phyloP scores from a whole-genome alignment of 306 rosid species.

The Chamaecrista fasciculata region DNA sequence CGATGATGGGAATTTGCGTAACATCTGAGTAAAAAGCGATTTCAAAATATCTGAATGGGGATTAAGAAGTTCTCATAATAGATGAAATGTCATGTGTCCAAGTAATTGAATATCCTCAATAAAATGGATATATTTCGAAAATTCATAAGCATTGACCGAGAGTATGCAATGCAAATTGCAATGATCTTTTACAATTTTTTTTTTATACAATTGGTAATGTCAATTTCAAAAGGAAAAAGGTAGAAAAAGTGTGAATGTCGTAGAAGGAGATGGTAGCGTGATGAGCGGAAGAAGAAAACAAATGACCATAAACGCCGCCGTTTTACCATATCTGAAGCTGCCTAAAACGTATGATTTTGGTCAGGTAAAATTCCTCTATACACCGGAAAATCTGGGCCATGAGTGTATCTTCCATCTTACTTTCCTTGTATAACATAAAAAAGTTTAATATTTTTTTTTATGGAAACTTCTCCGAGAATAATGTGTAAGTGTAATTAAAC shows the following conservation, averaged over 20 bases:
- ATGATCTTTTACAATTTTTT: too few relatives aligned
- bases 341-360: background rate
- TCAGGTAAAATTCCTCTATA: background rate
- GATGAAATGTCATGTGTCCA: background rate
- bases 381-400: too few relatives aligned
- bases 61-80: background rate
- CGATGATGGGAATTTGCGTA: too few relatives aligned
- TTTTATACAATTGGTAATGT: too few relatives aligned
- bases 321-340: background rate
- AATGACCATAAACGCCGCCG: slow-evolving; percentile 34
- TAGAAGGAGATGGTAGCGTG: background rate
- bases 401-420: background rate
- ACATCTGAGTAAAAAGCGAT: too few relatives aligned
- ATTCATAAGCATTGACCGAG: background rate
- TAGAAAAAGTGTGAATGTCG: too few relatives aligned
- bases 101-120: background rate
- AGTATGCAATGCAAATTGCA: background rate
- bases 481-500: too few relatives aligned
- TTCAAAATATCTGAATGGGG: background rate
- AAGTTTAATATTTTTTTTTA: too few relatives aligned
- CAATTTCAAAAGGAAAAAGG: too few relatives aligned
- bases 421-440: background rate
- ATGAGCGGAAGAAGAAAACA: background rate
- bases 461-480: too few relatives aligned
- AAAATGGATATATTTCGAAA: background rate